Base-by-base conservation (phyloP, 257 asterid genomes). In the Nicotiana tomentosiformis region DNA sequence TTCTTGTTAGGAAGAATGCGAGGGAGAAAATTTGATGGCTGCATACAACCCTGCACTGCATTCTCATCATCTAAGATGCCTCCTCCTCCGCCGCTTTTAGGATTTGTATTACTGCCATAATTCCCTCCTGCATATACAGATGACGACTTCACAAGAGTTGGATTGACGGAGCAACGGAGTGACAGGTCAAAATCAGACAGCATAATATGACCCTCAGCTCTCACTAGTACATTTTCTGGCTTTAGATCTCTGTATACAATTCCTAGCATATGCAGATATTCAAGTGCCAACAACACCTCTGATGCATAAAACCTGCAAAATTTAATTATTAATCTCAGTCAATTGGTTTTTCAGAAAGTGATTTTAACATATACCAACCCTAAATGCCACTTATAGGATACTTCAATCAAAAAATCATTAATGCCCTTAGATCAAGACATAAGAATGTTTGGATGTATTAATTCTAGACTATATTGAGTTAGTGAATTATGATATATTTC, bases 171-270 rank as follows among this genome's bases (percentile, higher is more conserved):
- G 91, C 98, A 94, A 35, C 98, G 95, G 55, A 94, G 95, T 0
- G 98, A 94, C 70, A 94, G 93, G 84, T 94, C 97, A 39, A 94
- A 94, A 70, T 94, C 98, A 35, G 98, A 94, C 43, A 94, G 92
- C 98, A 94, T 94, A 94, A 23, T 92, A 60, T 94, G 98, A 56
- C 98, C 98, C 81, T 89, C 93, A 26, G 90, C 97, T 70, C 98
- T 87, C 39, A 94, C 98, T 18, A 92, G 85, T 39, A 94, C 94
- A 76, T 94, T 94, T 85, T 94, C 98, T 7, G 98, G 98, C 84
- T 94, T 94, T 49, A 94, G 85, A 84, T 94, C 98, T 17, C 97
- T 84, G 90, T 94, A 94, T 0, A 94, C 97, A 1, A 94, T 89
- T 51, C 98, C 98, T 30, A 94, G 89, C 98, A 94, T 93, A 61